Percentiles rank a stretch among this genome's conserved stretches.
Evolutionary conservation across 176 grass and related monocot genomes (phyloP).

Genomic region (Phoenix dactylifera): DNA sequence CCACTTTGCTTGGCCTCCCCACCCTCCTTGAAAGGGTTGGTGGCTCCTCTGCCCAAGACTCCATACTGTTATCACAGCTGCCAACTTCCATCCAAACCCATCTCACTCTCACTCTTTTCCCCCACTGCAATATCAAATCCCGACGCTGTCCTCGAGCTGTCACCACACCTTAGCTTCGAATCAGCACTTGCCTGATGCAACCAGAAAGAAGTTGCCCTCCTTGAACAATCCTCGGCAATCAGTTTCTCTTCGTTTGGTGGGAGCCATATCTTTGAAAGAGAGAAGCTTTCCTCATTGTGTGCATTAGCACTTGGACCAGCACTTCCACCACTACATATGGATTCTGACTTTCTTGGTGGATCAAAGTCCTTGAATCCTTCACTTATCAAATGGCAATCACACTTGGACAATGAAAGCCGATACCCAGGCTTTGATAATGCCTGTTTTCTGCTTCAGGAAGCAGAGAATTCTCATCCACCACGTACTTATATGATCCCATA

Average conservation of each 20-base stretch:
- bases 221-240: conserved; percentile 18
- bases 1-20: conserved; percentile 10
- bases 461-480: conserved; percentile 51
- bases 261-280: conserved; percentile 76
- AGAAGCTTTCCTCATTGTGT: conserved; percentile 52
- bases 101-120: conserved; percentile 39
- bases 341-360: conserved; percentile 12
- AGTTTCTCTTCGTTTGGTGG: conserved; percentile 38
- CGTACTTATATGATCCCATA: conserved; percentile 94
- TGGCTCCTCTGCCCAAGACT: not conserved
- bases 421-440: conserved; percentile 15
- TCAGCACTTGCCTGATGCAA: conserved; percentile 27
- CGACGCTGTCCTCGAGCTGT: conserved; percentile 49
- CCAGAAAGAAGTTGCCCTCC: conserved; percentile 72
- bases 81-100: conserved; percentile 59
- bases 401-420: conserved; percentile 64
- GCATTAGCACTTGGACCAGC: conserved; percentile 5
- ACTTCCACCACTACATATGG: not conserved
- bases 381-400: conserved; percentile 61
- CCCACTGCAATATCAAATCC: conserved; percentile 5
- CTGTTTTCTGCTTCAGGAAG: conserved; percentile 56
- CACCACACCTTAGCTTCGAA: not conserved
- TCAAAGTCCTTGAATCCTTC: conserved; percentile 37
- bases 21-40: conserved; percentile 10
- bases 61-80: not conserved